Percentiles rank a stretch among this genome's conserved stretches.
phyloP scores from a whole-genome alignment of 495 filamentous ascomycete species.

The Endocarpon pusillum region DNA sequence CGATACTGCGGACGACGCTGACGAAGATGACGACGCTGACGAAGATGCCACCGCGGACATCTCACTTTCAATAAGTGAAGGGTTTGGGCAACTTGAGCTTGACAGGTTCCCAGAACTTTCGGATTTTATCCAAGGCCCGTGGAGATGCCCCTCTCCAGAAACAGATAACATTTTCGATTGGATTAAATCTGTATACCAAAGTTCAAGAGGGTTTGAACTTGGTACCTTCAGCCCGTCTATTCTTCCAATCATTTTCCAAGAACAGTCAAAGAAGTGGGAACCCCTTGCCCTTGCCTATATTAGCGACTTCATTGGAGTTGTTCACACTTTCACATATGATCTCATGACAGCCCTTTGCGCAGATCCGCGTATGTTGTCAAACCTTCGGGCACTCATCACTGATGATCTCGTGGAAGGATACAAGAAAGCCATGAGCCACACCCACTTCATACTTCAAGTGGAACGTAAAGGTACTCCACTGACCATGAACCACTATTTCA shows the following conservation, averaged over 20 bases:
- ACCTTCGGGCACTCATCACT: constrained; percentile 23
- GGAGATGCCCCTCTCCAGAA: constrained; percentile 1
- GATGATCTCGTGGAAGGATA: constrained; percentile 29
- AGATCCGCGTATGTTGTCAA: constrained; percentile 20
- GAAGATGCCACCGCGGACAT: no score
- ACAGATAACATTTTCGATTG: constrained; percentile 14
- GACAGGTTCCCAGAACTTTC: constrained; percentile 12
- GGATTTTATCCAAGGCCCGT: constrained; percentile 12
- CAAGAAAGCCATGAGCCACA: constrained; percentile 22
- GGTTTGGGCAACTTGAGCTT: not conserved
- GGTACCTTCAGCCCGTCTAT: constrained; percentile 24
- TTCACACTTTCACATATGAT: constrained; percentile 30
- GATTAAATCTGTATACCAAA: constrained; percentile 15
- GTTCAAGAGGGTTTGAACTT: constrained; percentile 22
- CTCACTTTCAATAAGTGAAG: no score
- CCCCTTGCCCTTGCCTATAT: constrained; percentile 28
- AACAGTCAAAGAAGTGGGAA: constrained; percentile 39
- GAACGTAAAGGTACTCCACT: constrained; percentile 27
- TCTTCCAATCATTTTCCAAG: constrained; percentile 28
- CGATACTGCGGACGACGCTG: constrained; percentile 3
- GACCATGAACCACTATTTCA: constrained; percentile 39
- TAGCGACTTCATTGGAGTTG: constrained; percentile 22
- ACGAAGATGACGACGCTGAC: not conserved
- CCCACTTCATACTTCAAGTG: constrained; percentile 28
- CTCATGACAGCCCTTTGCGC: constrained; percentile 20